phyloP scores from a whole-genome alignment of 257 asterid species.

The Agastache rugosa region DNA sequence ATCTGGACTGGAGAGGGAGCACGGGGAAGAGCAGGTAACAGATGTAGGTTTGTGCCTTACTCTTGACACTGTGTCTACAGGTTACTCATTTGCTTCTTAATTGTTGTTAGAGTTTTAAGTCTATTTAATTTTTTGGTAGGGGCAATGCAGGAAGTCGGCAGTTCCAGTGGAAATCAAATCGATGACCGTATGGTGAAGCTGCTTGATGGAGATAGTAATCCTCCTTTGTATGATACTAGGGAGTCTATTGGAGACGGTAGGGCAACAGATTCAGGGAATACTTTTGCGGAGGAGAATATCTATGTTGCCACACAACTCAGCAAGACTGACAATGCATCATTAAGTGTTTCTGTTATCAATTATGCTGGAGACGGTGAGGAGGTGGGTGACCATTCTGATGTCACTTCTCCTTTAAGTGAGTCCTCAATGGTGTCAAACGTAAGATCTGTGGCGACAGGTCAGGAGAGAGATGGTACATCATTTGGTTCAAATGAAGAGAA shows the following conservation, averaged over 20 bases:
- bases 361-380: conserved; percentile 46
- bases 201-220: conserved; percentile 48
- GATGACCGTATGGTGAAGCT: conserved; percentile 45
- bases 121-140: conserved; percentile 66
- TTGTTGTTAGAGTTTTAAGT: conserved; percentile 34
- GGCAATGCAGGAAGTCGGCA: conserved; percentile 76
- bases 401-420: conserved; percentile 41
- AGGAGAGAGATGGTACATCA: conserved; percentile 42
- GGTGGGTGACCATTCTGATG: conserved; percentile 37
- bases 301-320: conserved; percentile 41
- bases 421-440: conserved; percentile 36
- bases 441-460: conserved; percentile 44
- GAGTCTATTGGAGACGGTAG: conserved; percentile 39
- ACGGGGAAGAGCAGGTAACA: conserved; percentile 86
- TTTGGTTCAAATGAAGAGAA: conserved; percentile 46
- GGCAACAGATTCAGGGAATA: conserved; percentile 42
- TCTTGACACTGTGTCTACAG: conserved; percentile 49
- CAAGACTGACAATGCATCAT: conserved; percentile 43
- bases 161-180: conserved; percentile 55
- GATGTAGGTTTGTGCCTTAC: conserved; percentile 99
- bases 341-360: conserved; percentile 35
- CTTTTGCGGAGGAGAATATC: conserved; percentile 39
- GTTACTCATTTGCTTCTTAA: conserved; percentile 18
- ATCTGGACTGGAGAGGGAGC: conserved; percentile 46
- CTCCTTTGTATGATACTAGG: conserved; percentile 42